phyloP scores from a whole-genome alignment of 2,329 filamentous ascomycete species.

The Colletotrichum sp. region DNA sequence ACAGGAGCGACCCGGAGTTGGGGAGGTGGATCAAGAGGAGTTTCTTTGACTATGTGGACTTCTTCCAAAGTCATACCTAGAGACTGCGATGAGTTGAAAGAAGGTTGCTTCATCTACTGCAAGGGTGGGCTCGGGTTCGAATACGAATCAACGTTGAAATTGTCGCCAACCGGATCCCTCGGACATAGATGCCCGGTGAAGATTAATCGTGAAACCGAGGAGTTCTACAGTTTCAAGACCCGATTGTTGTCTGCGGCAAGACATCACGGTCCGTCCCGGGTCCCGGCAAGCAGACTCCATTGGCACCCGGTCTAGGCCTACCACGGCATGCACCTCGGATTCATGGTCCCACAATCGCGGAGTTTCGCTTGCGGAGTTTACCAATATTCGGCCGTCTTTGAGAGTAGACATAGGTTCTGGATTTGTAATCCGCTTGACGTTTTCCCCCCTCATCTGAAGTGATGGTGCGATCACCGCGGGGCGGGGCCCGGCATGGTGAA shows the following conservation, averaged over 20 bases:
- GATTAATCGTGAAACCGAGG: not conserved
- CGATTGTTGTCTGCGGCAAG: not conserved
- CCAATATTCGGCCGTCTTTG: not conserved
- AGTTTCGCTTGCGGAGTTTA: not conserved
- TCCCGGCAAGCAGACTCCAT: not conserved
- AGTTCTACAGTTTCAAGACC: not conserved
- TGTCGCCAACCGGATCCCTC: not conserved
- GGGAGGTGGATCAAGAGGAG: conserved; percentile 60
- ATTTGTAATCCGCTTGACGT: conserved; percentile 8
- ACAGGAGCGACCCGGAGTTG: conserved; percentile 49
- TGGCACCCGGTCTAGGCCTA: not conserved
- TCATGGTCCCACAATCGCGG: not conserved
- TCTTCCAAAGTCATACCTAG: conserved; percentile 33
- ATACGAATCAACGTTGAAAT: not conserved
- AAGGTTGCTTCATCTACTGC: rapidly evolving
- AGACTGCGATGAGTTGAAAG: not conserved
- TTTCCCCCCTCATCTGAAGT: conserved; percentile 8
- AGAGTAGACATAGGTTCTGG: not conserved
- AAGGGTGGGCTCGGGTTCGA: not conserved
- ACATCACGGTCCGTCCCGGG: not conserved
- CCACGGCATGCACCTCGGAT: not conserved
- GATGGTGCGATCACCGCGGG: not conserved
- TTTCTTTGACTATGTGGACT: conserved; percentile 63
- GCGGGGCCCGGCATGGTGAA: not conserved
- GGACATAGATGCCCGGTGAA: not conserved